Evolutionary conservation across 192 early-diverging fungal species (phyloP).

Genomic region (Cetraspora pellucida): DNA sequence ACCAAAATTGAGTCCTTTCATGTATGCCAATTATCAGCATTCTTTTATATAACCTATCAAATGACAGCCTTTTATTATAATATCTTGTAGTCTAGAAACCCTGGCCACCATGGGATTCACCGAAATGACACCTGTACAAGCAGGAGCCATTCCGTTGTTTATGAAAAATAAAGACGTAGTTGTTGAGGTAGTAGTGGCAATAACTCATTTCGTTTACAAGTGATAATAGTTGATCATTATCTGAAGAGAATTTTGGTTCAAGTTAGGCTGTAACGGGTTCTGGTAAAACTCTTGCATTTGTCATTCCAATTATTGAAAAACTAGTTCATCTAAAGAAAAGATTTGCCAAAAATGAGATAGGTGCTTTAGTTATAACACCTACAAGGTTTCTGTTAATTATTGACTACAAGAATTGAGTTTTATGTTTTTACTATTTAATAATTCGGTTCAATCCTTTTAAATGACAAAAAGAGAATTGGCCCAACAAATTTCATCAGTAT

Average conservation of each 20-base stretch:
- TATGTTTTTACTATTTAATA: background rate
- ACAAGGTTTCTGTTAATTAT: slow-evolving; percentile 53
- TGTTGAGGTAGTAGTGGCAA: slow-evolving; percentile 63
- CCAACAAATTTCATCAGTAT: slow-evolving; percentile 78
- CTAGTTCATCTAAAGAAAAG: slow-evolving; percentile 62
- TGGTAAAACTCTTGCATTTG: slow-evolving; percentile 92
- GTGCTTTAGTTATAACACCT: slow-evolving; percentile 86
- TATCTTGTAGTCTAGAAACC: slow-evolving; percentile 51
- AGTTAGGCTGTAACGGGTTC: slow-evolving; percentile 89
- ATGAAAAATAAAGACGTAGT: slow-evolving; percentile 94
- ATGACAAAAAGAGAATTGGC: slow-evolving; percentile 76
- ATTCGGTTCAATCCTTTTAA: background rate
- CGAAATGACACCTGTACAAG: slow-evolving; percentile 94
- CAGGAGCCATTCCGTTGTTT: slow-evolving; percentile 88
- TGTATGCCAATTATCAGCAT: slow-evolving; percentile 17
- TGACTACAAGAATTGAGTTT: background rate
- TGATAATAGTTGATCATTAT: background rate
- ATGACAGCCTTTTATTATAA: background rate
- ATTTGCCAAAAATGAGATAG: slow-evolving; percentile 75
- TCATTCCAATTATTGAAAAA: slow-evolving; percentile 91
- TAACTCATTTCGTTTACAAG: background rate
- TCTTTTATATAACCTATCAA: background rate
- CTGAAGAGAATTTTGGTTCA: background rate
- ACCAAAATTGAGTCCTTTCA: slow-evolving; percentile 56
- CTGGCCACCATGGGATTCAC: slow-evolving; percentile 72